Evolutionary conservation across 179 eudicot genomes (phyloP), one percentile per base, ranked within the genome.

Genomic region (Amaranthus tricolor): DNA sequence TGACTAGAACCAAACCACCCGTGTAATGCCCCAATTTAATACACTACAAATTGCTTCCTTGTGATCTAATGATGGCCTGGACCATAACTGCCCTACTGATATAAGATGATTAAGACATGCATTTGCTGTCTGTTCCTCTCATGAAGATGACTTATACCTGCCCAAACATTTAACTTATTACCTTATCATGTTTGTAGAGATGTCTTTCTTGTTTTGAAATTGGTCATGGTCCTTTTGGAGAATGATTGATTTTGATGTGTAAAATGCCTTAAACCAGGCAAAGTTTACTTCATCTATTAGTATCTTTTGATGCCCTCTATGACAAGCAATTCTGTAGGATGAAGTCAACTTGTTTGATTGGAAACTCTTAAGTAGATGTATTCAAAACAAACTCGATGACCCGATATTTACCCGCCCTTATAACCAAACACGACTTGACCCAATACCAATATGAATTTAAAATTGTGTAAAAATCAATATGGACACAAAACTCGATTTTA

Each of bases 101-200:
- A 66, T 15, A 19, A 17, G 70, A 24, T 14, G 67, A 57, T 24
- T 78, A 14, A 7, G 45, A 31, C 57, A 31, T 59, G 20, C 61
- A 45, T 14, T 56, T 72, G 70, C 31, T 70, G 45, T 9, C 61
- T 70, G 45, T 9, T 52, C 56, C 56, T 31, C 64, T 47, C 76
- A 63, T 63, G 79, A 65, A 17, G 19, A 65, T 44, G 73, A 65
- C 76, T 59, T 47, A 51, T 48, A 73, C 48, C 70, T 14, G 61
- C 52, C 67, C 50, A 20, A 58, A 48, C 12, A 45, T 43, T 19
- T 59, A 52, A 15, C 14, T 69, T 43, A 68, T 60, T 71, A 60
- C 63, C 56, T 63, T 45, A 21, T 51, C 68, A 24, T 66, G 24
- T 68, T 70, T 45, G 71, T 63, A 45, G 44, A 24, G 49, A 31